Evolutionary conservation across 164 flowering plant genomes (phyloP).

Genomic region (Litsea cubeba): DNA sequence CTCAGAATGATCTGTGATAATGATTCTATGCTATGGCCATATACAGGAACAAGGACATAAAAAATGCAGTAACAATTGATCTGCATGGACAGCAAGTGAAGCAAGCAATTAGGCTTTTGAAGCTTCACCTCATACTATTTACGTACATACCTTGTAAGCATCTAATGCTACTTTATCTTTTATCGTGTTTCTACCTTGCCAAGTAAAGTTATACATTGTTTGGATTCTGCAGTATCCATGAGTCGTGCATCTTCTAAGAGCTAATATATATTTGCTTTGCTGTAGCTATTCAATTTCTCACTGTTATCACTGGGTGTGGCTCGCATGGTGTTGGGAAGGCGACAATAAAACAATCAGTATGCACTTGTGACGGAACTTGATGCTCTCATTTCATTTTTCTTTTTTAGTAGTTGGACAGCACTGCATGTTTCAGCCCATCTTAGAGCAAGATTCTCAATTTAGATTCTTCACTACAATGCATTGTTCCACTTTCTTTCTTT

Average conservation of each 20-base stretch:
- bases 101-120: slow-evolving; percentile 72
- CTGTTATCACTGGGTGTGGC: slow-evolving; percentile 92
- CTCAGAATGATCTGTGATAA: not conserved
- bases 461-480: too few species aligned
- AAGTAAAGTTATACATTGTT: not conserved
- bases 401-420: not conserved
- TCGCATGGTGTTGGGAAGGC: slow-evolving; percentile 67
- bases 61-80: slow-evolving; percentile 84
- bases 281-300: slow-evolving; percentile 65
- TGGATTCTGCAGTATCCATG: not conserved
- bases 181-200: not conserved
- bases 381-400: not conserved
- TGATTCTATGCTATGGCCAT: slow-evolving; percentile 1
- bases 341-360: slow-evolving; percentile 75
- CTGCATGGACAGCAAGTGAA: slow-evolving; percentile 95
- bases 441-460: too few species aligned
- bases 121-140: slow-evolving; percentile 61
- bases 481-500: too few species aligned
- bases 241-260: not conserved
- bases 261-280: slow-evolving; percentile 2
- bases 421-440: too few species aligned
- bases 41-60: slow-evolving; percentile 71
- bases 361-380: slow-evolving; percentile 4
- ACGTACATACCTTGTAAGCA: slow-evolving; percentile 69
- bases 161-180: not conserved